Evolutionary conservation across 441 rosid genomes (phyloP).

Genomic region (Monsonia emarginata): DNA sequence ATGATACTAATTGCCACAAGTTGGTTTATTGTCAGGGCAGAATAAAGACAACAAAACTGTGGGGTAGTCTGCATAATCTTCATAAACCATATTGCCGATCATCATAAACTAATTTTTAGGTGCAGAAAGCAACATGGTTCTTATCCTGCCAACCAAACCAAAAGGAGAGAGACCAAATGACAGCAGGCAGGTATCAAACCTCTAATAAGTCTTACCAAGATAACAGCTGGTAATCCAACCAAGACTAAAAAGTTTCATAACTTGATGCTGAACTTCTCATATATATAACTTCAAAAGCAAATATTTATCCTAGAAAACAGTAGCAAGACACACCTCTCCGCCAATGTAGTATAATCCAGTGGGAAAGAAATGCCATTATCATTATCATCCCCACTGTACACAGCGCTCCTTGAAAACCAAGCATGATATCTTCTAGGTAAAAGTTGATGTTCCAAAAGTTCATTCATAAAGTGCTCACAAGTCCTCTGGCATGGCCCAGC

Average conservation of each 20-base stretch:
- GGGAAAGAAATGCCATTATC: constrained; percentile 81
- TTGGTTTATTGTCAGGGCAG: not conserved
- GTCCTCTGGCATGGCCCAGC: constrained; percentile 84
- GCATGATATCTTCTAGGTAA: constrained; percentile 96
- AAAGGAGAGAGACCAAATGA: not conserved
- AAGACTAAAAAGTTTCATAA: constrained; percentile 12
- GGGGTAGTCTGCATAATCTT: not conserved
- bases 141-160: not conserved
- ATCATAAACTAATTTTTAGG: not conserved
- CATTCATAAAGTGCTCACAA: constrained; percentile 62
- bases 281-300: constrained; percentile 7
- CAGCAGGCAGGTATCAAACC: not conserved
- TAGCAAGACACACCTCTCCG: constrained; percentile 50
- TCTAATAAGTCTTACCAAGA: not conserved
- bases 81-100: not conserved
- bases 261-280: not conserved
- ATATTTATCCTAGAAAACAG: not conserved
- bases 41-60: not conserved
- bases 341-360: constrained; percentile 52
- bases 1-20: not conserved
- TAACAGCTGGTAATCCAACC: constrained; percentile 8
- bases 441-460: constrained; percentile 82
- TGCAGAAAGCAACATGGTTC: not conserved
- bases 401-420: constrained; percentile 79
- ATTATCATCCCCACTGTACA: constrained; percentile 53